Percentiles rank a stretch among this genome's conserved stretches.
These are phyloP conservation scores for Nemania sp. DNA, from an alignment of 2,329 filamentous ascomycete genomes.

Conservation along the genomic window DNA sequence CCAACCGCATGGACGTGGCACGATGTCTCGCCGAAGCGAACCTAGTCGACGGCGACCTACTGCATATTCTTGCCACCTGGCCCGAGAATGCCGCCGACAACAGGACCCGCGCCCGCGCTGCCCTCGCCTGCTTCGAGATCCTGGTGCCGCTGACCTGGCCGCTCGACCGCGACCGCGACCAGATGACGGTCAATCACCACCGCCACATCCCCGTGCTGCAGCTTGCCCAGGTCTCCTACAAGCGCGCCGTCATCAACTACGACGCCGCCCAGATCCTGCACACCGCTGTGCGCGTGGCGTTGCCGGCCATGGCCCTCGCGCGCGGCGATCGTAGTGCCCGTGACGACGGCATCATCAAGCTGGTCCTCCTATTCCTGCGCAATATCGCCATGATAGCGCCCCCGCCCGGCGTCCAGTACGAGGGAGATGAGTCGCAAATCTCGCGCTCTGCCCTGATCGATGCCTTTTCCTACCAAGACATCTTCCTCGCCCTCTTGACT, in stretches of 20 bases:
- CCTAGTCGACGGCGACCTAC: slow-evolving; percentile 83
- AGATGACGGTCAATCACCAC: slow-evolving; percentile 91
- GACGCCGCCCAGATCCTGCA: slow-evolving; percentile 77
- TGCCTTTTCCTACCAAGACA: slow-evolving; percentile 87
- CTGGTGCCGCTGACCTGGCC: slow-evolving; percentile 95
- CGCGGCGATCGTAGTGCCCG: slow-evolving; percentile 74
- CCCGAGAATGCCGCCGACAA: slow-evolving; percentile 71
- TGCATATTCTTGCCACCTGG: slow-evolving; percentile 87
- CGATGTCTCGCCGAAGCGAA: slow-evolving; percentile 91
- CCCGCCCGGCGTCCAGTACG: slow-evolving; percentile 70
- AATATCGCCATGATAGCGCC: slow-evolving; percentile 86
- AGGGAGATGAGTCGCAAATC: slow-evolving; percentile 88
- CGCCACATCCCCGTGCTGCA: slow-evolving; percentile 88
- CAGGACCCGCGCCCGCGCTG: slow-evolving; percentile 76
- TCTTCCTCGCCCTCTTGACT: slow-evolving; percentile 82
- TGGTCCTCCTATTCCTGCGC: slow-evolving; percentile 84
- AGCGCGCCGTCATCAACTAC: slow-evolving; percentile 83
- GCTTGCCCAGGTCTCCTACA: slow-evolving; percentile 86
- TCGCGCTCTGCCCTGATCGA: slow-evolving; percentile 87
- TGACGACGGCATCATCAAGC: slow-evolving; percentile 90
- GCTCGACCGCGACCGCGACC: slow-evolving; percentile 73
- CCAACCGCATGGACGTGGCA: slow-evolving; percentile 92
- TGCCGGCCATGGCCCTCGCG: slow-evolving; percentile 82
- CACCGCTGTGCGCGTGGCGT: slow-evolving; percentile 75
- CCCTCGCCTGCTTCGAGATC: slow-evolving; percentile 85